Percentiles rank a stretch among this genome's conserved stretches.
Conservation (phyloP, 1,284 basidiomycete species). For the Rhodotorula sp. region DNA sequence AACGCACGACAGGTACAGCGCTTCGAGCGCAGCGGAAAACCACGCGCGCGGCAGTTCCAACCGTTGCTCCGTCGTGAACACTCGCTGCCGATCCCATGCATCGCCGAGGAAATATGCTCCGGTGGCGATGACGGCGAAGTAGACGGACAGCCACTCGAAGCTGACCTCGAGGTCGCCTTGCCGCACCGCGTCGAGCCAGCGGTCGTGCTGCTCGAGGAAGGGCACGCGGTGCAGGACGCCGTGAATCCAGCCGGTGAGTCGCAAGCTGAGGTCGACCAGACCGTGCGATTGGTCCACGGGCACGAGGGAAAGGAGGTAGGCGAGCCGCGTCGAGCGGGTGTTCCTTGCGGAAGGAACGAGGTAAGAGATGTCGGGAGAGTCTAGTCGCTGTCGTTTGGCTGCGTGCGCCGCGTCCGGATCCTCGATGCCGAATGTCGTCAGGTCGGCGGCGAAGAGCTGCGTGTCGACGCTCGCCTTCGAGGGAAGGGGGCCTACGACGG, state of each 20-base stretch:
- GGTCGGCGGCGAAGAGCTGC: background rate
- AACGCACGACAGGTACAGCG: slow-evolving; percentile 1
- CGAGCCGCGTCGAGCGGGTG: background rate
- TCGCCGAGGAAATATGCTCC: slow-evolving; percentile 2
- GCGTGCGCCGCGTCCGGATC: background rate
- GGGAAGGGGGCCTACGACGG: background rate
- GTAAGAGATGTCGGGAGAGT: slow-evolving; percentile 1
- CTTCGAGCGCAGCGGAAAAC: background rate
- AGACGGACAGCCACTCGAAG: background rate
- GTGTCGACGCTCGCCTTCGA: background rate
- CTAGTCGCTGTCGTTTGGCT: background rate
- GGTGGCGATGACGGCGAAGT: background rate
- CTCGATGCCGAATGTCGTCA: background rate
- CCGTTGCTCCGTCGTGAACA: background rate
- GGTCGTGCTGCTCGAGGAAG: background rate
- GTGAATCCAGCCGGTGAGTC: slow-evolving; percentile 5
- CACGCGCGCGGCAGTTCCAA: background rate
- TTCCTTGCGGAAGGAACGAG: background rate
- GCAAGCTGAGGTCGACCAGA: background rate
- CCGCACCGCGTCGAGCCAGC: background rate
- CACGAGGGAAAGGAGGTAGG: slow-evolving; percentile 5
- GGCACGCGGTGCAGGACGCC: background rate
- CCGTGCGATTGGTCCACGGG: background rate
- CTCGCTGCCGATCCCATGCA: background rate
- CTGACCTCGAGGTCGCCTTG: background rate